Conservation (phyloP, 73 alveolate genomes). For the Tetrahymena malaccensis region DNA sequence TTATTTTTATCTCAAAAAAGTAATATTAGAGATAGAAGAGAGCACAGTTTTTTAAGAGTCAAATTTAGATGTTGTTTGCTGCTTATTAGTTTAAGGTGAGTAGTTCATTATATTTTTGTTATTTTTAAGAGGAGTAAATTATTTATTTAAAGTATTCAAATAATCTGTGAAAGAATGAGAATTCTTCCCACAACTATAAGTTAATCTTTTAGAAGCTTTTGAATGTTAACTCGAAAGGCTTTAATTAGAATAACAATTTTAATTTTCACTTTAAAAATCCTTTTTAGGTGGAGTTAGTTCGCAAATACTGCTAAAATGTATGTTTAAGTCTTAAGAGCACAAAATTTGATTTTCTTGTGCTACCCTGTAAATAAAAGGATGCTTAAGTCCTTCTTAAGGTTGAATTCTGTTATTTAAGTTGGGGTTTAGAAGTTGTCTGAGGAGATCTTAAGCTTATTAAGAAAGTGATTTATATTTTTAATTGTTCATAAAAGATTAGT, state of each 20-base stretch:
- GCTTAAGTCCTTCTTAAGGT: neutral
- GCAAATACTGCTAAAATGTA: neutral
- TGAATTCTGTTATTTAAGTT: neutral
- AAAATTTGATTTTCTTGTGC: neutral
- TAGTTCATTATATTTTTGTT: neutral
- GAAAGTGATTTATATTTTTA: neutral
- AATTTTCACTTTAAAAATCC: neutral
- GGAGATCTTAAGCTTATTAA: neutral
- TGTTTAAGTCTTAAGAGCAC: neutral
- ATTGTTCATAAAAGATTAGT: neutral
- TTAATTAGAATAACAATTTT: neutral
- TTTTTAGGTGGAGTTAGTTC: neutral
- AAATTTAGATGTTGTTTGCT: neutral
- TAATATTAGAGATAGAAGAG: neutral
- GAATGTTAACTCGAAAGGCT: neutral
- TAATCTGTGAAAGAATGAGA: neutral
- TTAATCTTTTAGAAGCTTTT: neutral
- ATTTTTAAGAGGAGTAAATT: neutral
- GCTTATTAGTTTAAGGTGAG: neutral
- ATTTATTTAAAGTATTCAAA: neutral
- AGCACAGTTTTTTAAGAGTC: neutral
- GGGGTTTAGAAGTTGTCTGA: neutral
- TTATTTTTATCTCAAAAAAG: neutral
- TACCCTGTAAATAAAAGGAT: neutral
- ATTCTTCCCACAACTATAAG: neutral